These are phyloP conservation scores for Paratrimastix pyriformis DNA, from an alignment of 78 protist species.

Conservation along the genomic window DNA sequence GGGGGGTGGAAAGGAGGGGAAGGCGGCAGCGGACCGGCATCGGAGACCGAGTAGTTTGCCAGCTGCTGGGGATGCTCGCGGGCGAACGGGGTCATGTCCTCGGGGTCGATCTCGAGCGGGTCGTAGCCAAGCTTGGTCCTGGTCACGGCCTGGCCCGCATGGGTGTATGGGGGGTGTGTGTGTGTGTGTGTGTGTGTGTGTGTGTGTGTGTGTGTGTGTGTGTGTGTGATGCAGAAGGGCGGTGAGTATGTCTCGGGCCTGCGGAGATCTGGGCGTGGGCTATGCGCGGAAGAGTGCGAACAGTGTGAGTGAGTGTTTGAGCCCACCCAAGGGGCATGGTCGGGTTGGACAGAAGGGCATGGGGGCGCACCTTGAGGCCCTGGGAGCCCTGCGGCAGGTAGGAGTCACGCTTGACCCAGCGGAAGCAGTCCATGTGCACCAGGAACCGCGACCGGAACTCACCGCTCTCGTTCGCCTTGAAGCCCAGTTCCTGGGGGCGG, in stretches of 20 bases:
- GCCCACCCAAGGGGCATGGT: not conserved
- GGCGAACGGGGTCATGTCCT: conserved; percentile 87
- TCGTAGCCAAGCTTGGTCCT: conserved; percentile 87
- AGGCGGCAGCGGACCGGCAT: too few relatives aligned
- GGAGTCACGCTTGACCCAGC: conserved; percentile 98
- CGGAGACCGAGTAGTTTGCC: conserved; percentile 98
- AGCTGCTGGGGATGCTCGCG: conserved; percentile 53
- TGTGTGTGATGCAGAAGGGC: too few relatives aligned
- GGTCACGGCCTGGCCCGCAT: conserved; percentile 88
- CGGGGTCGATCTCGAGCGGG: conserved; percentile 96
- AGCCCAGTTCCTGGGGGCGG: conserved; percentile 35
- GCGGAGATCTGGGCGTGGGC: too few relatives aligned
- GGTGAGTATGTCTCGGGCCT: too few relatives aligned
- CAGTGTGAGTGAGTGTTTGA: not conserved
- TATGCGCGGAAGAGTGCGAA: too few relatives aligned
- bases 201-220: too few relatives aligned
- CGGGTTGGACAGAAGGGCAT: not conserved
- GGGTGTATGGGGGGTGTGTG: too few relatives aligned
- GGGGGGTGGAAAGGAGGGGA: too few relatives aligned
- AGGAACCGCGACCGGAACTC: conserved; percentile 43
- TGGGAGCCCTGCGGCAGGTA: conserved; percentile 97
- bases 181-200: too few relatives aligned
- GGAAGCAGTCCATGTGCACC: conserved; percentile 84
- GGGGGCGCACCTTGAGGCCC: conserved; percentile 53
- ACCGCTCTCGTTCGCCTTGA: conserved; percentile 22